These are phyloP conservation scores for Cryptosporidium ryanae DNA, from an alignment of 169 alveolate genomes.

Conservation along the genomic window DNA sequence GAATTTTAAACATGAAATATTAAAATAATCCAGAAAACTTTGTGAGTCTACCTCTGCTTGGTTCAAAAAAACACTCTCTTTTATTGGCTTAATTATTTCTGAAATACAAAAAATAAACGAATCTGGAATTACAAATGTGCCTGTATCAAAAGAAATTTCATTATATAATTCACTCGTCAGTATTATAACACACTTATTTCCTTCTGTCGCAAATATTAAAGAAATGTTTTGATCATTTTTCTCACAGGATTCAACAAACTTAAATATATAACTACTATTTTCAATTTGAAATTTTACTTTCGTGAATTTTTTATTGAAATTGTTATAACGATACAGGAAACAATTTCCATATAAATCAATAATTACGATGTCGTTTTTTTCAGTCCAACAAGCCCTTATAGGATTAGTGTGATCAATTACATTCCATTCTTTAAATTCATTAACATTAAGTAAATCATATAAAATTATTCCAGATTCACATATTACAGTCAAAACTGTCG, in stretches of 20 bases:
- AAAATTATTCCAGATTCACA: not conserved
- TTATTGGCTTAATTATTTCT: not conserved
- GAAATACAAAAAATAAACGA: not conserved
- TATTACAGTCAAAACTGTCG: constrained; percentile 25
- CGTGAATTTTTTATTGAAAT: not conserved
- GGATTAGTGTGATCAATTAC: constrained; percentile 20
- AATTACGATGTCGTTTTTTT: constrained; percentile 37
- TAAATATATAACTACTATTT: not conserved
- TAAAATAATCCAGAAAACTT: not conserved
- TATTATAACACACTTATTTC: constrained; percentile 1
- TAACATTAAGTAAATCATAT: constrained; percentile 7
- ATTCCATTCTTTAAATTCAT: constrained; percentile 11
- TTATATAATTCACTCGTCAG: constrained; percentile 19
- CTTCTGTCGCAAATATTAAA: constrained; percentile 26
- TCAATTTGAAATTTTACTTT: not conserved
- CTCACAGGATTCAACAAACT: constrained; percentile 9
- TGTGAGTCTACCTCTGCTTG: constrained; percentile 8
- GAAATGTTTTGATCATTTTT: not conserved
- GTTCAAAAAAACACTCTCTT: not conserved
- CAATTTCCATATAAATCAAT: constrained; percentile 28
- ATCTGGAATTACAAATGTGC: constrained; percentile 23
- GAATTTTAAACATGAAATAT: constrained; percentile 26
- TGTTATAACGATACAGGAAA: constrained; percentile 9
- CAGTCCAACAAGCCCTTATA: constrained; percentile 22
- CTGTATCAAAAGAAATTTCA: not conserved